A percentile compares a stretch with the other conserved stretches of the same genome.
Evolutionary conservation across 352 stramenopile genomes (phyloP).

Genomic region (Phytophthora capsici): DNA sequence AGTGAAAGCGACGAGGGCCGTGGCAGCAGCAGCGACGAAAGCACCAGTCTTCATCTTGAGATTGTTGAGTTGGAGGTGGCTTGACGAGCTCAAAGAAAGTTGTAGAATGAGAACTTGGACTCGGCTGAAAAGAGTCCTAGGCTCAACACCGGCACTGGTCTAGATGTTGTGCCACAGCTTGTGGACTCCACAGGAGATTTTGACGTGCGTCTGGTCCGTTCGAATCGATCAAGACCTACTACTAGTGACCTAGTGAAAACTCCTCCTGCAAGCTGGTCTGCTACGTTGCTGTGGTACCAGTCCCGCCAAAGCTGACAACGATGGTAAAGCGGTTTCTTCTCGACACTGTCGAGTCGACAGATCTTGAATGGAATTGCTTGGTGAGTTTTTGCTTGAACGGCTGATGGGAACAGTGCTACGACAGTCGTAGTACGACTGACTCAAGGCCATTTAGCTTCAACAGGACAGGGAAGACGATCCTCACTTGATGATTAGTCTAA

Average conservation of each 20-base stretch:
- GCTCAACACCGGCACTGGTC: constrained; percentile 1
- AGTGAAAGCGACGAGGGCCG: constrained; percentile 11
- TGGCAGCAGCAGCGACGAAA: constrained; percentile 18
- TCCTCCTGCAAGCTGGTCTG: constrained; percentile 18
- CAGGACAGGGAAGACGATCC: too few species aligned
- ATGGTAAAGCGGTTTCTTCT: constrained; percentile 19
- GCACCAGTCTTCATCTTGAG: constrained; percentile 26
- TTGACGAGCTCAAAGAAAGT: constrained; percentile 16
- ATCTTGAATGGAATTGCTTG: constrained; percentile 13
- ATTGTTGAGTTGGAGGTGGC: constrained; percentile 4
- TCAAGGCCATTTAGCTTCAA: too few species aligned
- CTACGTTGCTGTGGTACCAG: constrained; percentile 16
- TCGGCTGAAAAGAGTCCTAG: neutral
- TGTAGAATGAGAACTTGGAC: constrained; percentile 19
- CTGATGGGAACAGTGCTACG: constrained; percentile 11
- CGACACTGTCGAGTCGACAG: too few species aligned
- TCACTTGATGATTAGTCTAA: neutral
- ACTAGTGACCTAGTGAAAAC: constrained; percentile 1
- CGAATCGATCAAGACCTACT: neutral
- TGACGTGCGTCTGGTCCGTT: constrained; percentile 19
- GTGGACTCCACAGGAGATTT: too few species aligned
- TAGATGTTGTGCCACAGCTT: too few species aligned
- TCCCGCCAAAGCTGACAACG: constrained; percentile 2
- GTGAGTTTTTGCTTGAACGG: neutral
- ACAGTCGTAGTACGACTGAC: neutral